Evolutionary conservation across 306 rosid genomes (phyloP).

Genomic region (Sechiopsis laciniata): DNA sequence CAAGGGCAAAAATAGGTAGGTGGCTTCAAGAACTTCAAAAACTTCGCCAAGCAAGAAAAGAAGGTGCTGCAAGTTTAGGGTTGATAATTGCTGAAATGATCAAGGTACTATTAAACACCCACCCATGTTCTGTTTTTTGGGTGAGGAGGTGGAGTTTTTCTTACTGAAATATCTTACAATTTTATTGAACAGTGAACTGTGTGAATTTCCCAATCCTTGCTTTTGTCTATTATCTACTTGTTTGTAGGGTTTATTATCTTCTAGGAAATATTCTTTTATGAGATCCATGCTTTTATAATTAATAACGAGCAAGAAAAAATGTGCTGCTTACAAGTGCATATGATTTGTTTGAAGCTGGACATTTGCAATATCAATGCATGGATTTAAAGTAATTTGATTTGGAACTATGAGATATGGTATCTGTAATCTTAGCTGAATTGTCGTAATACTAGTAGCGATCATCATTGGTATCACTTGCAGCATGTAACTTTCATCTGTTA

Average conservation of each 20-base stretch:
- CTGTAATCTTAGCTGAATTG: background rate
- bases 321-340: background rate
- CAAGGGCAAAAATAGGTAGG: constrained; percentile 84
- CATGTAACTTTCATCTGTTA: background rate
- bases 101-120: constrained; percentile 47
- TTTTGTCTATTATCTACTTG: constrained; percentile 4
- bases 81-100: constrained; percentile 83
- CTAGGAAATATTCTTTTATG: background rate
- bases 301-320: background rate
- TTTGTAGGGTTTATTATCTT: constrained; percentile 2
- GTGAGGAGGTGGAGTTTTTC: background rate
- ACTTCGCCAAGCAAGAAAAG: constrained; percentile 98
- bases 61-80: constrained; percentile 92
- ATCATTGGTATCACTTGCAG: background rate
- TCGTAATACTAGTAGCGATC: background rate
- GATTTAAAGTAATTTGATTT: constrained; percentile 14
- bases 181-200: background rate
- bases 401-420: background rate
- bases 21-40: constrained; percentile 99
- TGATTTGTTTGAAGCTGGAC: constrained; percentile 1
- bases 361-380: background rate
- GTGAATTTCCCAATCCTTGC: background rate
- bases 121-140: constrained; percentile 1
- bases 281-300: background rate
- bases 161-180: background rate